Evolutionary conservation across 2,329 filamentous ascomycete genomes (phyloP), one percentile per base, ranked within the genome.

Genomic region (Fusarium verticillioides): DNA sequence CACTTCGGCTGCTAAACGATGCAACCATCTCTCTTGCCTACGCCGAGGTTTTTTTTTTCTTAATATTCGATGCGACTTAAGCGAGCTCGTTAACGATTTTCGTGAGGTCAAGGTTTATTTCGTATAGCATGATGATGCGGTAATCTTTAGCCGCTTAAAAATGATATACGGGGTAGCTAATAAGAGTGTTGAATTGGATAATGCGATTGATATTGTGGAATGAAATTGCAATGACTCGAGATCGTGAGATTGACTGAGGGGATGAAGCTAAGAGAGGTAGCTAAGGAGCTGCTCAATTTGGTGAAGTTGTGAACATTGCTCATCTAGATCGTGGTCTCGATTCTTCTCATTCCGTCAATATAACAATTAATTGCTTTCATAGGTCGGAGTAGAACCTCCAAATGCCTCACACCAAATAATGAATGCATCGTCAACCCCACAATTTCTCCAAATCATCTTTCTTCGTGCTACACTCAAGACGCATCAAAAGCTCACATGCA

Each of bases 1-100:
- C 65, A 66, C 71, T 65, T 78, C 76, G 76, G 73, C 59, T 78
- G 28, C 76, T 67, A 78, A 77, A 74, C 76, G 75, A 74, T 73
- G 69, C 58, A 71, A 75, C 72, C 54, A 47, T 44, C 30, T 49
- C 34, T 70, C 18, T 73, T 73, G 75, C 73, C 66, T 77, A 67
- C 56, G n/a, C 66, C 53, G 30, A 57, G 53, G 36, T 30, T 19
- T 34, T 34, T 34, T 6, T 32, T 32, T 34, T 15, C 34, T 7
- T 11, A n/a, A 37, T 34, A 8, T 47, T 61, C 50, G 36, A 26
- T 50, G 56, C 18, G 34, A 40, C 57, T 46, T 67, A 61, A 67
- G 63, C 63, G 63, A 67, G 44, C 44, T 67, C 39, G 30, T 26
- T 16, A 21, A 36, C 37, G n/a, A n/a, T 59, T 57, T 69, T 69